phyloP scores from a whole-genome alignment of 352 stramenopile species.

The Blastocystis sp. region DNA sequence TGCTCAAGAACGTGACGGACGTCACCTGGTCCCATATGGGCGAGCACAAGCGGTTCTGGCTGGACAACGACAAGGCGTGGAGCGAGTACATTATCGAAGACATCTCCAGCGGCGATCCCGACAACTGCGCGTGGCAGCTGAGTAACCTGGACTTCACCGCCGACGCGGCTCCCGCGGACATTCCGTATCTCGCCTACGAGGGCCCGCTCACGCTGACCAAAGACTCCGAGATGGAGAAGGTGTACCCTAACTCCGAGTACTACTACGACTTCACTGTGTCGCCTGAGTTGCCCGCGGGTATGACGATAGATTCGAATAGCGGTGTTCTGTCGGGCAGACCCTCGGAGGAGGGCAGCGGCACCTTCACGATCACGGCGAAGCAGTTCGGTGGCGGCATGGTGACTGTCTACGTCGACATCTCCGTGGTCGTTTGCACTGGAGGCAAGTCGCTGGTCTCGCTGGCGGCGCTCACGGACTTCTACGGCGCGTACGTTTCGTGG shows the following conservation, averaged over 20 bases:
- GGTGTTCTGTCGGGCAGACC: conserved; percentile 7
- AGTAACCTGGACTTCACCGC: neutral
- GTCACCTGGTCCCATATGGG: neutral
- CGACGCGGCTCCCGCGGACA: neutral
- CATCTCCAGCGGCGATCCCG: neutral
- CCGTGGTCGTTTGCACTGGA: neutral
- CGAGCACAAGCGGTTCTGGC: neutral
- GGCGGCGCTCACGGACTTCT: neutral
- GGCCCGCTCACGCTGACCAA: neutral
- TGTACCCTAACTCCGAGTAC: neutral
- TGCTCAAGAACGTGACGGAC: conserved; percentile 25
- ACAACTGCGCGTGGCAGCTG: conserved; percentile 6
- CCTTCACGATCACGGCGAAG: conserved; percentile 13
- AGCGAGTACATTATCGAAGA: conserved; percentile 33
- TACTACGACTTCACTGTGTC: conserved; percentile 21
- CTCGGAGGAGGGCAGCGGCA: neutral
- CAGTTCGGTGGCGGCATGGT: conserved; percentile 1
- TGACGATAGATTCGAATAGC: neutral
- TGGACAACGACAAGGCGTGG: conserved; percentile 20
- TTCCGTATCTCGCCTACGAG: conserved; percentile 13
- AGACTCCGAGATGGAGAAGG: conserved; percentile 34
- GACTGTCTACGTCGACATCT: neutral
- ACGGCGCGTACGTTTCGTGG: neutral
- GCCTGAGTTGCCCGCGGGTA: neutral
- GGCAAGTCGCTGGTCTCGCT: conserved; percentile 25